These are phyloP conservation scores for Russula lepida DNA, from an alignment of 768 basidiomycete species.

Conservation along the genomic window DNA sequence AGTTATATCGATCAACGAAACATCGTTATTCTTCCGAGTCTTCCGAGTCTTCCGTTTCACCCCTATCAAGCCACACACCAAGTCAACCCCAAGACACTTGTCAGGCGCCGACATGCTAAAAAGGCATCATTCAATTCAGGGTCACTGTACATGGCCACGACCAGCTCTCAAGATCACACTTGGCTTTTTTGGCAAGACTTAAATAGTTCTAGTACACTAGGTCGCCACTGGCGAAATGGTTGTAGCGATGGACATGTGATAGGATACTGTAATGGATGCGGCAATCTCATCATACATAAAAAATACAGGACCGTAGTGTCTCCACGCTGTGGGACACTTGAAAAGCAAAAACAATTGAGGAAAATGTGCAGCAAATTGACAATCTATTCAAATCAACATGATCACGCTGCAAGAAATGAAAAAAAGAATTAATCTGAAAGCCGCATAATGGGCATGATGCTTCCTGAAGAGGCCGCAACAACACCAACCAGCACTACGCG, in stretches of 20 bases:
- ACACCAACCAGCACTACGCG: conserved; percentile 13
- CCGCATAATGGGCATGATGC: conserved; percentile 17
- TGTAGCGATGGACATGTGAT: neutral
- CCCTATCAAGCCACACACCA: too few relatives aligned
- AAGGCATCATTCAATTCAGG: neutral
- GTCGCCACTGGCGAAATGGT: neutral
- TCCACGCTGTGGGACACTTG: neutral
- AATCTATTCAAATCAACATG: neutral
- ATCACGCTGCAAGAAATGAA: neutral
- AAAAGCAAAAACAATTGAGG: neutral
- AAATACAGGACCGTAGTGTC: neutral
- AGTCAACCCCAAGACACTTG: too few relatives aligned
- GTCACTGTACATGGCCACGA: too few relatives aligned
- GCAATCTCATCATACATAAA: neutral
- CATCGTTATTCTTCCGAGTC: neutral
- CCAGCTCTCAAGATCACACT: neutral
- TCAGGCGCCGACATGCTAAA: neutral
- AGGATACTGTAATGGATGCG: too few relatives aligned
- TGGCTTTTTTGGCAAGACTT: neutral
- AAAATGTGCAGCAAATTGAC: neutral
- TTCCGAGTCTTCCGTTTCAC: too few relatives aligned
- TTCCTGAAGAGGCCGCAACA: conserved; percentile 9
- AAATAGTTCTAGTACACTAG: neutral
- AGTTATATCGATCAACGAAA: neutral
- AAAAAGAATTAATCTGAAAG: neutral